These are phyloP conservation scores for Trichoderma simmonsii DNA, from an alignment of 2,329 filamentous ascomycete genomes.

Conservation along the genomic window DNA sequence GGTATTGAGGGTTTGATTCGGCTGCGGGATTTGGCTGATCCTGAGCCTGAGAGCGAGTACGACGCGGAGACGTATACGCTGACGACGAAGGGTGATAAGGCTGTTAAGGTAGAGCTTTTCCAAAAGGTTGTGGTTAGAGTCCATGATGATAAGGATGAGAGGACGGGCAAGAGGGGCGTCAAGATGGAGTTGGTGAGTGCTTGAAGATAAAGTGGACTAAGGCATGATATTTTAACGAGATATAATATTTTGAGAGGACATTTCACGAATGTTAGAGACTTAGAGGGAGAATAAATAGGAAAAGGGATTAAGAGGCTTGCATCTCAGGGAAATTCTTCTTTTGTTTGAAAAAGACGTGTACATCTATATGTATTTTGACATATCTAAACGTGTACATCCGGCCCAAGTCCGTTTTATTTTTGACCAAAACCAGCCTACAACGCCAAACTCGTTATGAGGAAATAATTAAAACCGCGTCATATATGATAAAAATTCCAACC, in stretches of 20 bases:
- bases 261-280: conserved; percentile 2
- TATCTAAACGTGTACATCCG: conserved; percentile 23
- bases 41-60: conserved; percentile 76
- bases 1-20: conserved; percentile 92
- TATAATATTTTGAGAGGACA: not conserved
- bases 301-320: not conserved
- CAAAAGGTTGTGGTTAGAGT: conserved; percentile 87
- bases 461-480: not conserved
- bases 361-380: conserved; percentile 25
- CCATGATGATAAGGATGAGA: conserved; percentile 88
- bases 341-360: not conserved
- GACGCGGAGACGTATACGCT: conserved; percentile 84
- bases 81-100: conserved; percentile 53
- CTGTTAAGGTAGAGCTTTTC: conserved; percentile 74
- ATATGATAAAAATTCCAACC: not conserved
- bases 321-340: not conserved
- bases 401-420: conserved; percentile 25
- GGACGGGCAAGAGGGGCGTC: conserved; percentile 91
- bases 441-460: conserved; percentile 30
- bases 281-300: not conserved
- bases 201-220: not conserved
- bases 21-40: conserved; percentile 74
- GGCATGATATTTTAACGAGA: not conserved
- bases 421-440: conserved; percentile 33
- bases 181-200: conserved; percentile 64